These are phyloP conservation scores for Alternaria gansuensis DNA, from an alignment of 2,329 filamentous ascomycete genomes.

Conservation along the genomic window DNA sequence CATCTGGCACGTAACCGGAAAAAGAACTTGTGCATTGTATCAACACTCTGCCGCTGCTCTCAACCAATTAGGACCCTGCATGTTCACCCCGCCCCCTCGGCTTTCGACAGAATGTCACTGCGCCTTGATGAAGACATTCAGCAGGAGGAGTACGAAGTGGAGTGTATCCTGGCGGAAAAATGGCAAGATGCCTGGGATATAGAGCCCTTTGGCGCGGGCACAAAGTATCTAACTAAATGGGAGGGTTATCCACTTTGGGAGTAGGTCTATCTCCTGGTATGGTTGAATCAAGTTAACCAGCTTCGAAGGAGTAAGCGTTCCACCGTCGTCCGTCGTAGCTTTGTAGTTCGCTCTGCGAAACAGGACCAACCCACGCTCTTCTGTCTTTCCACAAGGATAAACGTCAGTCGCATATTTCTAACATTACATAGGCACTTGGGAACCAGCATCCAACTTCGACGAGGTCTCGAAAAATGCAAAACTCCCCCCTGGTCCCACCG, in stretches of 20 bases:
- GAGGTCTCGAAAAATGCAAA: not conserved
- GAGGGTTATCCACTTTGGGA: slow-evolving; percentile 62
- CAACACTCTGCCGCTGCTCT: not conserved
- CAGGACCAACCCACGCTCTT: not conserved
- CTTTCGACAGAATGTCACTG: slow-evolving; percentile 15
- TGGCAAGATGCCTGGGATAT: slow-evolving; percentile 56
- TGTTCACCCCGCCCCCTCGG: slow-evolving; percentile 6
- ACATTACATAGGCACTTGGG: slow-evolving; percentile 38
- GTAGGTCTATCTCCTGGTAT: slow-evolving; percentile 23
- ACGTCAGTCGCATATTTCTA: slow-evolving; percentile 8
- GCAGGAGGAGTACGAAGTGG: slow-evolving; percentile 27
- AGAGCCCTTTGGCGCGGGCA: slow-evolving; percentile 28
- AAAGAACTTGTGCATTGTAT: slow-evolving; percentile 2
- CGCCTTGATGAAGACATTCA: slow-evolving; percentile 14
- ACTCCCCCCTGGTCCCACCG: not conserved
- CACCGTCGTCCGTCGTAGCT: not conserved
- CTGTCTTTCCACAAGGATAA: not conserved
- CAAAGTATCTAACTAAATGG: slow-evolving; percentile 71
- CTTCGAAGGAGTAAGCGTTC: slow-evolving; percentile 21
- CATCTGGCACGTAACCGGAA: not conserved
- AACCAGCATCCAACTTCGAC: slow-evolving; percentile 29
- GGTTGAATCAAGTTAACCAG: slow-evolving; percentile 4
- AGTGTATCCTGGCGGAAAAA: slow-evolving; percentile 43
- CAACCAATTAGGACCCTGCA: slow-evolving; percentile 26
- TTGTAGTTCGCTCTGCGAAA: not conserved